Conservation (phyloP, 208 protist species). For the Kentomonas sorsogonicus region DNA sequence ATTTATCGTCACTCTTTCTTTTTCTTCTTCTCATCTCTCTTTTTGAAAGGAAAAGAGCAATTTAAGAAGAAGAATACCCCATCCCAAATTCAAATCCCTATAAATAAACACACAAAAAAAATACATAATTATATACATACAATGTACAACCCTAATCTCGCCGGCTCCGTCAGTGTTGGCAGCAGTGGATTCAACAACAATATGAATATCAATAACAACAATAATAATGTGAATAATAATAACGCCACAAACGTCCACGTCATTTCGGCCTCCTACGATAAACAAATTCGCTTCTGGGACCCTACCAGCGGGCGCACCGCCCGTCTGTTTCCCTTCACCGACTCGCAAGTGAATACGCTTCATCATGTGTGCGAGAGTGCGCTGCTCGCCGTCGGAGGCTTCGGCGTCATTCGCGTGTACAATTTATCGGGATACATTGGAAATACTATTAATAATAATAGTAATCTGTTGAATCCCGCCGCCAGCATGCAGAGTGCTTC, state of each 20-base stretch:
- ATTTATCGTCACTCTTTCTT: constrained; percentile 12
- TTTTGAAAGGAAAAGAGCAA: background rate
- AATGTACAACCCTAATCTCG: too few relatives aligned
- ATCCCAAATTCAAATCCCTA: background rate
- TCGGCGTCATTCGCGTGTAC: constrained; percentile 68
- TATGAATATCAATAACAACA: too few relatives aligned
- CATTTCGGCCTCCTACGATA: constrained; percentile 82
- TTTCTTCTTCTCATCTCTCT: constrained; percentile 13
- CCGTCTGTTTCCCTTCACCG: constrained; percentile 64
- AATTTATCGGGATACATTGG: too few relatives aligned
- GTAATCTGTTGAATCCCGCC: too few relatives aligned
- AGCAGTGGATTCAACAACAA: too few relatives aligned
- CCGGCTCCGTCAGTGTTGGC: too few relatives aligned
- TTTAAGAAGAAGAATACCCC: background rate
- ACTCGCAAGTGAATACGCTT: constrained; percentile 81
- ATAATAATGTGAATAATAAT: background rate
- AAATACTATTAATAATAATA: too few relatives aligned
- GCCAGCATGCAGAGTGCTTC: too few relatives aligned
- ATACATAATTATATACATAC: too few relatives aligned
- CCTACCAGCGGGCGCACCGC: constrained; percentile 57
- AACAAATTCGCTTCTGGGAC: constrained; percentile 83
- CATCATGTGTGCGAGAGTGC: constrained; percentile 42
- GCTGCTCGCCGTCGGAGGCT: constrained; percentile 64
- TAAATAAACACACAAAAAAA: constrained; percentile 1
- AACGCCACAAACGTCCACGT: constrained; percentile 36